Evolutionary conservation across 495 filamentous ascomycete genomes (phyloP).

Genomic region (Xylaria bambusicola): DNA sequence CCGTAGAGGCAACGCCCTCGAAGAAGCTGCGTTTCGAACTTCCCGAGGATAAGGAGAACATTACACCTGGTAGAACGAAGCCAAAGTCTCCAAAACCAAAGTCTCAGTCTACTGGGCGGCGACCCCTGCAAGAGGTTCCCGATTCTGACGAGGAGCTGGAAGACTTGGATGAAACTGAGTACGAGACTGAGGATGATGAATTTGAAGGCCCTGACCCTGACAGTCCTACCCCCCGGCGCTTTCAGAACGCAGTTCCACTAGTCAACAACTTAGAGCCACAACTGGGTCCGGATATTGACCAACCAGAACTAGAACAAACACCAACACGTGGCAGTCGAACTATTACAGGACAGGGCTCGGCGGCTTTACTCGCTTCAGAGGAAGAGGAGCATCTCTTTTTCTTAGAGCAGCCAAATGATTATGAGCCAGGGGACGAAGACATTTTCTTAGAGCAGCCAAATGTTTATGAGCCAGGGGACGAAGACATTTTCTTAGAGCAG

Average conservation of each 20-base stretch:
- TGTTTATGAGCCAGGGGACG: no score
- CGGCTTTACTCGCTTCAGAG: no score
- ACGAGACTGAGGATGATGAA: conserved; percentile 30
- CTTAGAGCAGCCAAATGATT: neutral
- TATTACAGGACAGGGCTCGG: neutral
- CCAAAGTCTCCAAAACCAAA: conserved; percentile 25
- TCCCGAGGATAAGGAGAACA: conserved; percentile 33
- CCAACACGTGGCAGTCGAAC: neutral
- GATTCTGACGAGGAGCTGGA: conserved; percentile 45
- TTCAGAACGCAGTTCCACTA: neutral
- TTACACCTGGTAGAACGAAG: conserved; percentile 28
- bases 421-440: neutral
- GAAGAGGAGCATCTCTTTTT: no score
- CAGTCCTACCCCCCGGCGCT: conserved; percentile 11
- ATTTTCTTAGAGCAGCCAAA: no score
- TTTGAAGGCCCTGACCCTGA: conserved; percentile 12
- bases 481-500: neutral
- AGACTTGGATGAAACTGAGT: conserved; percentile 27
- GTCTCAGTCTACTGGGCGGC: conserved; percentile 19
- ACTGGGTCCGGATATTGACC: neutral
- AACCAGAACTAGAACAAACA: neutral
- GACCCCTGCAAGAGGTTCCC: conserved; percentile 22
- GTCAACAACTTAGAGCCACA: conserved; percentile 2
- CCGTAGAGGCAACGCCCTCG: conserved; percentile 21
- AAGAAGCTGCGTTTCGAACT: conserved; percentile 25